These are phyloP conservation scores for Oenanthe javanica DNA, from an alignment of 140 eudicot genomes.

Conservation along the genomic window DNA sequence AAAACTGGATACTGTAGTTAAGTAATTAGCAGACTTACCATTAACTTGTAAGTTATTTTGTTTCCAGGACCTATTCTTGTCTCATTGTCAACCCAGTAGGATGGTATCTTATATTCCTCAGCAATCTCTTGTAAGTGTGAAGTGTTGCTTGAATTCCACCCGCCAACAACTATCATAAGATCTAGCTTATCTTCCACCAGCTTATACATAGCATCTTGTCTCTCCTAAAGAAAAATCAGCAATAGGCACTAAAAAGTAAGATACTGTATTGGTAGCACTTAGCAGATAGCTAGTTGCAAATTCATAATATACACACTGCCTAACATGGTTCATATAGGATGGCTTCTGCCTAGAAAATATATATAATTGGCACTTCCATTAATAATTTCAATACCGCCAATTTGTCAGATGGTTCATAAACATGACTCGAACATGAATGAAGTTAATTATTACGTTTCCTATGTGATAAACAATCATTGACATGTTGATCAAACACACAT, in stretches of 20 bases:
- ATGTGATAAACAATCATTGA: neutral
- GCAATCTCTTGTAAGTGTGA: conserved; percentile 92
- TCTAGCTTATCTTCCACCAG: conserved; percentile 64
- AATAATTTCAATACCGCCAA: neutral
- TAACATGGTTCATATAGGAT: neutral
- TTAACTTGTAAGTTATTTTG: conserved; percentile 53
- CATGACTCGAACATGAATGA: neutral
- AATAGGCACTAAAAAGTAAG: neutral
- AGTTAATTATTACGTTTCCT: neutral
- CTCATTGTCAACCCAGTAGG: conserved; percentile 84
- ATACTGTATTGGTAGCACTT: neutral
- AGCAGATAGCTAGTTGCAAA: neutral
- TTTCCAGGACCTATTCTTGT: conserved; percentile 92
- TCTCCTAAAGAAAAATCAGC: conserved; percentile 40
- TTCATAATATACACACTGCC: neutral
- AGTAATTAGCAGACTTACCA: conserved; percentile 35
- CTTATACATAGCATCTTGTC: conserved; percentile 98
- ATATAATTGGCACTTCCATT: neutral
- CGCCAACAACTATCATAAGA: conserved; percentile 88
- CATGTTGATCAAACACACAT: neutral
- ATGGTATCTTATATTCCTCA: conserved; percentile 84
- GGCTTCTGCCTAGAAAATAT: neutral
- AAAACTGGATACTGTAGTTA: neutral
- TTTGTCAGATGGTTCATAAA: neutral
- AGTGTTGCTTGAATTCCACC: conserved; percentile 96